Conservation (phyloP, 805 yeast species). For the Nakazawaea pomicola region DNA sequence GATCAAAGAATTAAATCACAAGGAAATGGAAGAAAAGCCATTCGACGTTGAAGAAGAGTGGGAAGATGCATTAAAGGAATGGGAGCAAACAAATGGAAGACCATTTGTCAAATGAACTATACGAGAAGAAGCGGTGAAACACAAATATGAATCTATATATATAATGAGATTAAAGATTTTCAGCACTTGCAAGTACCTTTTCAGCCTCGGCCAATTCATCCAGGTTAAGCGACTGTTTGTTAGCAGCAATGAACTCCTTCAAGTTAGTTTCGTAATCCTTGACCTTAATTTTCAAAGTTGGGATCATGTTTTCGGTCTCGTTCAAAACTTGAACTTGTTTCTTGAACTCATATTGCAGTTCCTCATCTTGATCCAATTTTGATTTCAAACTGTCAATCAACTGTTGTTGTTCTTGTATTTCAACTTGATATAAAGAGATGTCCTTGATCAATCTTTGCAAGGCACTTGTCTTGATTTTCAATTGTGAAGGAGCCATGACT, state of each 20-base stretch:
- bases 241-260: constrained; percentile 29
- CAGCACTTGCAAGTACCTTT: constrained; percentile 15
- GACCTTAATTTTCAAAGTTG: constrained; percentile 40
- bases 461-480: constrained; percentile 70
- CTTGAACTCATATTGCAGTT: constrained; percentile 58
- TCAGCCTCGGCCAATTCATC: constrained; percentile 29
- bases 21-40: constrained; percentile 34
- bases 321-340: constrained; percentile 44
- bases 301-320: constrained; percentile 51
- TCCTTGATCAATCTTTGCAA: constrained; percentile 67
- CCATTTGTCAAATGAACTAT: constrained; percentile 5
- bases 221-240: constrained; percentile 25
- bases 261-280: constrained; percentile 33
- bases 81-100: constrained; percentile 33
- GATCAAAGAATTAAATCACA: constrained; percentile 27
- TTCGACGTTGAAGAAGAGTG: constrained; percentile 65
- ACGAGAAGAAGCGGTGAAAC: no score
- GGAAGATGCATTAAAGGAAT: constrained; percentile 58
- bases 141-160: constrained; percentile 1
- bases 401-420: constrained; percentile 30
- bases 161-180: constrained; percentile 4
- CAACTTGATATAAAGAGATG: constrained; percentile 53
- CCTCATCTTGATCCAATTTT: constrained; percentile 33
- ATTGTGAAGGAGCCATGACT: constrained; percentile 61
- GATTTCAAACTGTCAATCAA: constrained; percentile 40